Evolutionary conservation across 352 stramenopile species (phyloP), one percentile per base, ranked within the genome.

Genomic region (Phytophthora sp.): DNA sequence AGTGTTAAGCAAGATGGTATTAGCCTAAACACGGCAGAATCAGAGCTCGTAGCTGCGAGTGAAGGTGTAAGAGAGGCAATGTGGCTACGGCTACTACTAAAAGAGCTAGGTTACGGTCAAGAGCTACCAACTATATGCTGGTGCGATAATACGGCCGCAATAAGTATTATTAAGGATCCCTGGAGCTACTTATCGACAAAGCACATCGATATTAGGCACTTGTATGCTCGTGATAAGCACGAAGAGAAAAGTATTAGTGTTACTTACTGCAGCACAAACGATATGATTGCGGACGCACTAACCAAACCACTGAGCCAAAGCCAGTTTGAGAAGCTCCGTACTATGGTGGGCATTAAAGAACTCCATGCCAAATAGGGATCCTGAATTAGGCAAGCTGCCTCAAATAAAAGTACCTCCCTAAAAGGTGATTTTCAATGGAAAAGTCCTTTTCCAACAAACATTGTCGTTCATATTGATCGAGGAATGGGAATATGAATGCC

Each of bases 1-100:
- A 35, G 49, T 45, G 9, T 42, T 33, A 42, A 20, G 49, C 49
- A 56, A 44, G 49, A 56, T 23, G 21, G 8, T n/a, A 45, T 45
- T 21, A 56, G 49, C 31, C 23, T 35, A 2, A 29, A 56, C 15
- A 56, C 31, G 23, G 49, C 49, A 11, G 30, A 56, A 44, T 2
- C 49, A 42, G 30, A 56, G 11, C 4, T 56, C 31, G 20, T 56
- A 30, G 20, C 49, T 33, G 33, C 20, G 0, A 56, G 49, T 56
- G 49, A 56, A 23, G 31, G 49, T 21, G 49, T 56, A 23, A 20
- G 35, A 56, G 30, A 56, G 7, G 15, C 30, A 33, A 42, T 35
- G 18, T 56, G 30, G 49, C 20, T 45, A 44, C 21, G 31, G 20
- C 35, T 33, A 20, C 23, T 44, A 42, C 7, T 44, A 44, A 20